phyloP scores from a whole-genome alignment of 495 filamentous ascomycete genomes.

The Pyronema domesticum region DNA sequence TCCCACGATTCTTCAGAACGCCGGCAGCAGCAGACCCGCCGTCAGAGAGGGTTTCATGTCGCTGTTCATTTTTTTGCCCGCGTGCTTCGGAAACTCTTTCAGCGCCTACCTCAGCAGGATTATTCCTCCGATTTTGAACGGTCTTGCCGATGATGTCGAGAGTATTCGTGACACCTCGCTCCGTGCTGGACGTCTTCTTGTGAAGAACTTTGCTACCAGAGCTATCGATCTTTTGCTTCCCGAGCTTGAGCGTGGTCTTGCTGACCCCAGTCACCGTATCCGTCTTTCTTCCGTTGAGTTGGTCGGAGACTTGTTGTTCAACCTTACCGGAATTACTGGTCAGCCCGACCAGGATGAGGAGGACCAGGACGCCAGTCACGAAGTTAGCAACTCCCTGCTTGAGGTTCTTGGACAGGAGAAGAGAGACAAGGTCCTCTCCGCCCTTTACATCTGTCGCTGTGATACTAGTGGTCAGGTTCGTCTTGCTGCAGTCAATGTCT shows the following conservation, averaged over 20 bases:
- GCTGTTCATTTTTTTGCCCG: conserved; percentile 94
- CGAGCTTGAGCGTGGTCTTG: conserved; percentile 85
- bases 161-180: conserved; percentile 87
- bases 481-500: conserved; percentile 75
- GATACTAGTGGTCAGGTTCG: conserved; percentile 89
- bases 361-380: conserved; percentile 57
- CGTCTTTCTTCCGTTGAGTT: conserved; percentile 93
- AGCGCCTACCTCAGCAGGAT: conserved; percentile 88
- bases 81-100: conserved; percentile 98
- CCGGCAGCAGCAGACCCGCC: conserved; percentile 71
- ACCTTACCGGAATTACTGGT: conserved; percentile 82
- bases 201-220: conserved; percentile 93
- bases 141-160: conserved; percentile 88
- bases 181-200: conserved; percentile 76
- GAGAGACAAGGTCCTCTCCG: conserved; percentile 84
- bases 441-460: conserved; percentile 90
- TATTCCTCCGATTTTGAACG: conserved; percentile 86
- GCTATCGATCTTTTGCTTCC: conserved; percentile 87
- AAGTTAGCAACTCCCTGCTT: conserved; percentile 75
- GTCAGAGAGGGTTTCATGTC: conserved; percentile 99
- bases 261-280: conserved; percentile 90
- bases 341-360: conserved; percentile 56
- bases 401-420: conserved; percentile 91
- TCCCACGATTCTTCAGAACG: conserved; percentile 92
- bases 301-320: conserved; percentile 92